These are phyloP conservation scores for Erodium moschatum DNA, from an alignment of 441 rosid species.

Conservation along the genomic window DNA sequence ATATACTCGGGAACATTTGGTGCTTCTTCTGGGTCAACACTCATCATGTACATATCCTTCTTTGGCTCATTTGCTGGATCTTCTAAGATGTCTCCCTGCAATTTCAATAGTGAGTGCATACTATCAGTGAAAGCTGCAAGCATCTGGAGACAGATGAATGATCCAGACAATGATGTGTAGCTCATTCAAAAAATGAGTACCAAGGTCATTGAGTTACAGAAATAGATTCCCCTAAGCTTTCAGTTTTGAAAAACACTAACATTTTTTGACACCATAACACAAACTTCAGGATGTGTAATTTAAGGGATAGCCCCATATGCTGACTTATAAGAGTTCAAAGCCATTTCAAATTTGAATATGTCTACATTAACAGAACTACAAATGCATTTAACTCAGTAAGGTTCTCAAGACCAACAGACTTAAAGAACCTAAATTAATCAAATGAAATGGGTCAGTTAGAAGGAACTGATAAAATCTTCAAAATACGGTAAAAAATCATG, in stretches of 20 bases:
- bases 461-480: not conserved
- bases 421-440: not conserved
- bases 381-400: not conserved
- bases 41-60: constrained; percentile 90
- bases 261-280: too few species aligned
- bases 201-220: too few species aligned
- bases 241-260: too few species aligned
- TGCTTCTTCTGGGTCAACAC: constrained; percentile 76
- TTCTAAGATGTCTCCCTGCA: constrained; percentile 83
- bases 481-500: not conserved
- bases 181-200: not conserved
- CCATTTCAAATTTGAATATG: not conserved
- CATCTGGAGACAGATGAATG: not conserved
- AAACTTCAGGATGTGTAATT: not conserved
- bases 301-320: not conserved
- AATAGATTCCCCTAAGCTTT: not conserved
- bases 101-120: constrained; percentile 2
- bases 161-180: not conserved
- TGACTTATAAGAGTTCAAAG: not conserved
- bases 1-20: constrained; percentile 68
- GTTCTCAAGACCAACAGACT: not conserved
- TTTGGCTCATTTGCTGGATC: constrained; percentile 86
- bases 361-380: not conserved
- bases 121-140: constrained; percentile 16
- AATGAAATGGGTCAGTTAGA: not conserved